phyloP scores from a whole-genome alignment of 1,284 basidiomycete species.

The Volvariella surrecta region DNA sequence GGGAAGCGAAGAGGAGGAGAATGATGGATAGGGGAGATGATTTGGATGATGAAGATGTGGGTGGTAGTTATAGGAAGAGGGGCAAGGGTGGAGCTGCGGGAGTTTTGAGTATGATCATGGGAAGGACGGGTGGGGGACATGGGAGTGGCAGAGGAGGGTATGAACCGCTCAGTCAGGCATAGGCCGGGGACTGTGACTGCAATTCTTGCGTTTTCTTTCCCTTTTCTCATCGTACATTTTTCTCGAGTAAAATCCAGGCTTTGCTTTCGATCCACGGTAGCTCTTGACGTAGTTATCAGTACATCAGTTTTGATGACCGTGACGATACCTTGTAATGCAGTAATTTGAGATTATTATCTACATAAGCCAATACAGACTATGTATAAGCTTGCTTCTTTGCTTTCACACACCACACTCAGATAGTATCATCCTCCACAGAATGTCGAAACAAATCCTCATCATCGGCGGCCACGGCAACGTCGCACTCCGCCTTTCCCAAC shows the following conservation, averaged over 20 bases:
- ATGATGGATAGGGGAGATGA: slow-evolving; percentile 38
- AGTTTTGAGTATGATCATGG: slow-evolving; percentile 31
- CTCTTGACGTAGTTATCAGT: no score
- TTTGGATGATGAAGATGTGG: slow-evolving; percentile 34
- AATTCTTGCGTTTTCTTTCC: no score
- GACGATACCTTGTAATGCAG: no score
- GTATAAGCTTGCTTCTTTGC: no score
- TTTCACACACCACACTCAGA: no score
- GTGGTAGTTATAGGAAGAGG: slow-evolving; percentile 21
- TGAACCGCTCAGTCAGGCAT: slow-evolving; percentile 55
- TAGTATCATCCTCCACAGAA: slow-evolving; percentile 1
- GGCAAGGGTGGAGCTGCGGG: slow-evolving; percentile 25
- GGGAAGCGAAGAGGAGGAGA: slow-evolving; percentile 53
- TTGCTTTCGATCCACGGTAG: no score
- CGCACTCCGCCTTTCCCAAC: slow-evolving; percentile 43
- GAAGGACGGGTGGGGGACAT: slow-evolving; percentile 32
- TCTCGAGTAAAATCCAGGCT: no score
- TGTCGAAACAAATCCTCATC: slow-evolving; percentile 30
- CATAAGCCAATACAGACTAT: no score
- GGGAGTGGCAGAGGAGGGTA: slow-evolving; percentile 42
- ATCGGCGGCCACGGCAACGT: slow-evolving; percentile 50
- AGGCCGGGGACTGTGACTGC: slow-evolving; percentile 5
- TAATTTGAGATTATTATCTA: no score
- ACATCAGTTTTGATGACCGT: no score
- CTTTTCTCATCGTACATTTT: no score